Evolutionary conservation across 306 rosid genomes (phyloP), one percentile per base, ranked within the genome.

Genomic region (Canavalia ensiformis): DNA sequence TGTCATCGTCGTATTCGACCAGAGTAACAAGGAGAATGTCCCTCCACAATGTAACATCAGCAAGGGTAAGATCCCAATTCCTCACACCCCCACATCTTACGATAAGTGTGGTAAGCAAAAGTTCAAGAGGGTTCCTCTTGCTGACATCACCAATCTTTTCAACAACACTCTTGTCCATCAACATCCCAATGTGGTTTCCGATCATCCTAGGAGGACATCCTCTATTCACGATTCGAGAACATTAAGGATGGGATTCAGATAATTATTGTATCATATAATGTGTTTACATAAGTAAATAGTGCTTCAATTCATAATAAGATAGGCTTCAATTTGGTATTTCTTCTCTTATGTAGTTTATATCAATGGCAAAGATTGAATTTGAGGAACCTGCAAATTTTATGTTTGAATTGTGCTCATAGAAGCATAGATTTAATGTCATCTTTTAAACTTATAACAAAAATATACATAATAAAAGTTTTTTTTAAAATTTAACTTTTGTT

Each of bases 221-320:
- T 18, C 25, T 0, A 18, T 18, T 18, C 25, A 18, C 25, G 0
- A 18, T 33, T 66, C 75, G 0, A 29, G 4, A 35, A 66, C 78
- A 0, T 51, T 86, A 54, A 86, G 82, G 62, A 71, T 83, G 64
- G 80, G 85, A 30, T 86, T 83, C 60, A 86, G 84, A 86, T 86
- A 75, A 64, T 12, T 35, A 5, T 3, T 30, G 7, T 58, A 11
- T 8, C 13, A 47, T 47, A 46, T 52, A 29, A 51, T 12, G 1
- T 51, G 28, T 12, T 18, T 18, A 18, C 25, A 18, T 18, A 18
- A 18, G 25, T 44, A 44, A 44, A 55, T 7, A 56, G 29, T 56
- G 64, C 34, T 44, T 46, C 62, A 30, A 4, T 25, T 29, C 35
- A 4, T 29, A 7, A 6, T 46, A 46, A 4, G 2, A 58, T 30